Base-by-base conservation (phyloP, 2,329 filamentous ascomycete species). In the Lasiodiplodia gonubiensis region DNA sequence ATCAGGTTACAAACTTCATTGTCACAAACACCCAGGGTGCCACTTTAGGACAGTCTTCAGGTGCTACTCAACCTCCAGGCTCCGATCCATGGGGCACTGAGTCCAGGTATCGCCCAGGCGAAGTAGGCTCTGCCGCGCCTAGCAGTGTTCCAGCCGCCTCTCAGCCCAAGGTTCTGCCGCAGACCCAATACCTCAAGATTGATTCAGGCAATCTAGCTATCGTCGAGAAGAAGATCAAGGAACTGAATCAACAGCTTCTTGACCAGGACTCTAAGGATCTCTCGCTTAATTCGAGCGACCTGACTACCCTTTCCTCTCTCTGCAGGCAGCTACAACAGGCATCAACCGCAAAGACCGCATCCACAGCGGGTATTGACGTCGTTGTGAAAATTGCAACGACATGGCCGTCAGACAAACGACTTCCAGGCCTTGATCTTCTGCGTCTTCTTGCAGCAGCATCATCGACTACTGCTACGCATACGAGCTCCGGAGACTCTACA, bases 1-100 rank as follows among this genome's bases (percentile, higher is more conserved):
- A 98, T 72, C 92, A 93, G 75, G 93, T 97, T 18, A 92, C 94
- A 7, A 92, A 95, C 71, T 98, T 97, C 79, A 97, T 99, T 72
- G 87, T 91, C 11, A 86, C 91, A 67, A 98, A 98, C 75, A 97
- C 94, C 0, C 88, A 94, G 80, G 94, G 93, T 3, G 91, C 93
- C 8, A 92, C 90, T 0, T 81, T 97, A n/a, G 93, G 93, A 0
- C 86, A 89, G 68, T 66, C 51, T 27, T 72, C 75, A 71, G 76
- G 83, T 61, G 81, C 85, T 57, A 82, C 81, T 4, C 73, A 82
- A 53, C 77, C 83, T 2, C 78, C 81, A 18, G 86, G 85, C 1
- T 82, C 87, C 39, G 92, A 97, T 78, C 90, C 92, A 0, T 93
- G 89, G 82, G 93, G 92, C 7, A 89, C 89, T 21, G 92, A 94